Evolutionary conservation across 768 basidiomycete genomes (phyloP), one percentile per base, ranked within the genome.

Genomic region (Trichaptum fuscoviolaceum): DNA sequence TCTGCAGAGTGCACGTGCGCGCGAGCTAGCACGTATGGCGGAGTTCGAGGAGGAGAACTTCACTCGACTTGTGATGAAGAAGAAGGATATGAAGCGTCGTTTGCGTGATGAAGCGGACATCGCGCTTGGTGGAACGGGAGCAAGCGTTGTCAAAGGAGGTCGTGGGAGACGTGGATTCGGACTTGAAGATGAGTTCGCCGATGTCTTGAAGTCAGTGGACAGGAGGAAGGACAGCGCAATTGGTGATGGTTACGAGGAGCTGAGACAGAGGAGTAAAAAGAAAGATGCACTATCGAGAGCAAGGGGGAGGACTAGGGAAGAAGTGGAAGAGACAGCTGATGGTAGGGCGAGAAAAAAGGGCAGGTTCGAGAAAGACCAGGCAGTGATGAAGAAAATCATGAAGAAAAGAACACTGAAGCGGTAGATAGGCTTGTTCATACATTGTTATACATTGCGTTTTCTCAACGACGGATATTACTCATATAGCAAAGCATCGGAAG

Each of bases 1-100:
- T 3, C 75, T 88, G 15, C 75, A 79, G 10, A 82, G 83, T 12
- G 83, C 83, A 26, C 90, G 95, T 24, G 92, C 92, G 10, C 84
- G 87, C 20, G 90, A 95, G 72, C 82, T 98, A 65, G 85, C 87
- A 70, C 85, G 87, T 7, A 85, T 97, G 77, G 87, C 85, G 63
- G 89, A 93, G 68, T 99, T 93, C 75, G 96, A 99, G 78, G 95
- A 96, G 75, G 93, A 93, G 60, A 95, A 96, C 76, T 93, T 98
- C 78, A 92, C 91, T 42, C 88, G 96, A 59, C 72, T 98, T 64
- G 82, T 96, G 67, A 89, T 95, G 86, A 92, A 89, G 74, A 98
- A 98, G 82, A 88, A 87, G 72, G 95, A 96, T 59, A 83, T 85
- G 18, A 85, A 82, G 70, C 81, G 88, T 59, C 83, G 96, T 23